Evolutionary conservation across 306 rosid genomes (phyloP).

Genomic region (Lithocarpus polystachyus): DNA sequence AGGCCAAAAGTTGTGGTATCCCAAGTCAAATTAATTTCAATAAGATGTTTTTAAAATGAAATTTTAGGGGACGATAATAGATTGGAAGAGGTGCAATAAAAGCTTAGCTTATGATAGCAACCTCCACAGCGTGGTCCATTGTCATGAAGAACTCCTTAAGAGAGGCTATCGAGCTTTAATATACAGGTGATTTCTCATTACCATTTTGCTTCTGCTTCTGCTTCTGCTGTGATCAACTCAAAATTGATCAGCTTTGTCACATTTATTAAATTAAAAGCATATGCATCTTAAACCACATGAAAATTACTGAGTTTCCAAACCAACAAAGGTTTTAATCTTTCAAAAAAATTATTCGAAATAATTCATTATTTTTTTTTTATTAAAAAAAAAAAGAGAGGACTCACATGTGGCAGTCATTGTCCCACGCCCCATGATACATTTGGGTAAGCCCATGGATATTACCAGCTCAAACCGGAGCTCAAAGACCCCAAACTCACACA

Average conservation of each 20-base stretch:
- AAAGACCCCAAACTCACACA: too few relatives aligned
- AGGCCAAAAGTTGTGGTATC: too few relatives aligned
- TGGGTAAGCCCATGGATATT: too few relatives aligned
- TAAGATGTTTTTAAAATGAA: neutral
- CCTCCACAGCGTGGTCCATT: neutral
- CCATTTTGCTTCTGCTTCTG: neutral
- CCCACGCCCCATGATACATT: too few relatives aligned
- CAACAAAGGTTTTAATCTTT: neutral
- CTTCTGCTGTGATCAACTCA: neutral
- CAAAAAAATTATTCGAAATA: too few relatives aligned
- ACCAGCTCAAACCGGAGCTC: too few relatives aligned
- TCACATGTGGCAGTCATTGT: too few relatives aligned
- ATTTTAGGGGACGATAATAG: constrained; percentile 9
- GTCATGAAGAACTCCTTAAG: neutral
- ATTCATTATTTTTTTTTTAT: too few relatives aligned
- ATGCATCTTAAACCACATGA: too few relatives aligned
- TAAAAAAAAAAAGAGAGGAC: too few relatives aligned
- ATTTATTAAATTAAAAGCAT: too few relatives aligned
- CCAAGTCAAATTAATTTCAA: neutral
- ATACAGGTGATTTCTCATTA: constrained; percentile 14
- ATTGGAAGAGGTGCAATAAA: constrained; percentile 31
- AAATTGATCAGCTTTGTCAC: too few relatives aligned
- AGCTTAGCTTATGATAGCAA: constrained; percentile 8
- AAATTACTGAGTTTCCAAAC: neutral
- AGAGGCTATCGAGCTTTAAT: constrained; percentile 19